Conservation (phyloP, 345 rosid species). For the Brassica cretica region DNA sequence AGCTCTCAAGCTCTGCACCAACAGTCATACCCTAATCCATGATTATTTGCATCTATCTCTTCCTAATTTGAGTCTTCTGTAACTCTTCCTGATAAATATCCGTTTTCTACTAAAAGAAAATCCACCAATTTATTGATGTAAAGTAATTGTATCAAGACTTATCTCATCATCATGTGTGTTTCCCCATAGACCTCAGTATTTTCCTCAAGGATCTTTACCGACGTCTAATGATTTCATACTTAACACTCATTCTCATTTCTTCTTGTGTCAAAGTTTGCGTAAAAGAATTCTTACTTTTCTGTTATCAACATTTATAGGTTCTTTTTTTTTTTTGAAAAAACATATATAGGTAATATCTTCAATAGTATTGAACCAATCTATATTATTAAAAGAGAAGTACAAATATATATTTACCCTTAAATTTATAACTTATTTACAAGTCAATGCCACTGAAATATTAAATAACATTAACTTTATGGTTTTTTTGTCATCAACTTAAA, state of each 20-base stretch:
- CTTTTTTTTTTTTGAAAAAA: no score
- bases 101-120: neutral
- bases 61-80: constrained; percentile 20
- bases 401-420: no score
- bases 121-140: neutral
- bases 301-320: neutral
- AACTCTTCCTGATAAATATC: constrained; percentile 11
- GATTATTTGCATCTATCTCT: constrained; percentile 29
- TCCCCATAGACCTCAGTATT: neutral
- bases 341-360: neutral
- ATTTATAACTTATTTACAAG: no score
- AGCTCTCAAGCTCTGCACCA: constrained; percentile 64
- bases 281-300: neutral
- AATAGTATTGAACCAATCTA: neutral
- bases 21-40: constrained; percentile 44
- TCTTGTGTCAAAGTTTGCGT: neutral
- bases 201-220: neutral
- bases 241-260: neutral
- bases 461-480: no score
- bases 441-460: no score
- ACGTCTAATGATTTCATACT: neutral
- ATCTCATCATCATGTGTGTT: neutral
- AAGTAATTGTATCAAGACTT: neutral
- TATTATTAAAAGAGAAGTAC: no score
- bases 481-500: no score